phyloP scores from a whole-genome alignment of 805 yeast species.

The Candida awuae region DNA sequence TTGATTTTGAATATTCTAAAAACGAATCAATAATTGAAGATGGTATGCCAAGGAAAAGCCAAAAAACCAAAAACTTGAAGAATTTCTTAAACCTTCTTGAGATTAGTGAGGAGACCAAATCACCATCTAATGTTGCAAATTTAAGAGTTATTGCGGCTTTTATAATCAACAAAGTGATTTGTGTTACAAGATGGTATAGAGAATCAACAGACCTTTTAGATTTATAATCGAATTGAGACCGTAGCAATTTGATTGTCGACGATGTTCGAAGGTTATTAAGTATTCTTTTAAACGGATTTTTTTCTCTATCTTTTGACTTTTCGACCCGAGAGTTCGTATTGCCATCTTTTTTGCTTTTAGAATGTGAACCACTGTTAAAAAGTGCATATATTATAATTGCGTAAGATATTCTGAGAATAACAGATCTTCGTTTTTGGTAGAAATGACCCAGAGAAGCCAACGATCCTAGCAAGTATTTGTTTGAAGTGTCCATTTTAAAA shows the following conservation, averaged over 20 bases:
- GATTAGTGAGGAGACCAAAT: constrained; percentile 72
- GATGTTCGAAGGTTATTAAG: constrained; percentile 10
- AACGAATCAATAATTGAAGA: constrained; percentile 73
- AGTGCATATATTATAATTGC: background rate
- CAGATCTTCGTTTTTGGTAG: background rate
- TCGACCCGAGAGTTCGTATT: background rate
- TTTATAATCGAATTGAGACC: constrained; percentile 14
- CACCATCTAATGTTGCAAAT: constrained; percentile 83
- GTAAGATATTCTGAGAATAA: background rate
- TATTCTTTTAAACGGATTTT: background rate
- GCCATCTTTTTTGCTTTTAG: background rate
- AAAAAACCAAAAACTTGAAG: constrained; percentile 51
- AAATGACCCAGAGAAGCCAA: background rate
- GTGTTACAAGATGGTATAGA: constrained; percentile 33
- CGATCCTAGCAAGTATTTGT: background rate
- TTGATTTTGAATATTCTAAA: constrained; percentile 51
- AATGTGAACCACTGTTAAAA: background rate
- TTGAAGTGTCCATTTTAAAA: background rate
- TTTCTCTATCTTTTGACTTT: background rate
- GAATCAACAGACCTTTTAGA: constrained; percentile 12
- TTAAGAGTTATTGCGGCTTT: constrained; percentile 71
- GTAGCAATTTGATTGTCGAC: constrained; percentile 14
- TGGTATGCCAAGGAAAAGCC: constrained; percentile 85
- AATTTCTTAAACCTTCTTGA: constrained; percentile 60
- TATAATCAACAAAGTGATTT: constrained; percentile 50